Percentiles rank a stretch among this genome's conserved stretches.
These are phyloP conservation scores for Sarocladium strictum DNA, from an alignment of 2,329 filamentous ascomycete genomes.

Conservation along the genomic window DNA sequence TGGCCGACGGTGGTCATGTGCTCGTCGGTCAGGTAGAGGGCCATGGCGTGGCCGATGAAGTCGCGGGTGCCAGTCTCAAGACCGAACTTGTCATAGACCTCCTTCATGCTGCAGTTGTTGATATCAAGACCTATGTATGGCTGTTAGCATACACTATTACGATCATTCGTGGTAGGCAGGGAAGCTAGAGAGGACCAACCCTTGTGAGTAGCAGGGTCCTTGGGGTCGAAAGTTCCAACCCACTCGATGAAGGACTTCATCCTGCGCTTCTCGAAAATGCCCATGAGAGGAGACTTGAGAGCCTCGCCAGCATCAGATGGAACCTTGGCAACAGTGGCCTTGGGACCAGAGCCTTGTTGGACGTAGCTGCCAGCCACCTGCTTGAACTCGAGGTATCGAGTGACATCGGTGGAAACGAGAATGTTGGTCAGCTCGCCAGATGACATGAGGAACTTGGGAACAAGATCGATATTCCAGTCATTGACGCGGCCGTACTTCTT, in stretches of 20 bases:
- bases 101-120: conserved; percentile 79
- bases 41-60: conserved; percentile 98
- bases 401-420: conserved; percentile 90
- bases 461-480: conserved; percentile 99
- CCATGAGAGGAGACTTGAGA: conserved; percentile 89
- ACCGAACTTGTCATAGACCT: conserved; percentile 97
- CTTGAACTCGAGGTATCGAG: conserved; percentile 85
- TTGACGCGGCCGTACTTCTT: conserved; percentile 94
- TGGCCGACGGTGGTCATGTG: conserved; percentile 70
- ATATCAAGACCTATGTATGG: conserved; percentile 71
- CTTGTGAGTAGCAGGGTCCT: conserved; percentile 82
- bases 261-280: conserved; percentile 93
- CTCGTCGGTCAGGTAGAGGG: conserved; percentile 83
- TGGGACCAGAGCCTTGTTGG: conserved; percentile 75
- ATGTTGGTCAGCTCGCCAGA: conserved; percentile 98
- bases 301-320: conserved; percentile 89
- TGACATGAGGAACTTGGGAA: conserved; percentile 97
- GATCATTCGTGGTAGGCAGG: too few relatives aligned
- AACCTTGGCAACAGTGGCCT: conserved; percentile 93
- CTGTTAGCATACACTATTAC: not conserved
- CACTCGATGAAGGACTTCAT: conserved; percentile 97
- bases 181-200: too few relatives aligned
- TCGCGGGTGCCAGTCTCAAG: conserved; percentile 85
- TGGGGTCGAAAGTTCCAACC: conserved; percentile 79
- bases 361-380: conserved; percentile 95